Evolutionary conservation across 1,139 yeast genomes (phyloP), one percentile per base, ranked within the genome.

Genomic region (Magnusiomyces suaveolens): DNA sequence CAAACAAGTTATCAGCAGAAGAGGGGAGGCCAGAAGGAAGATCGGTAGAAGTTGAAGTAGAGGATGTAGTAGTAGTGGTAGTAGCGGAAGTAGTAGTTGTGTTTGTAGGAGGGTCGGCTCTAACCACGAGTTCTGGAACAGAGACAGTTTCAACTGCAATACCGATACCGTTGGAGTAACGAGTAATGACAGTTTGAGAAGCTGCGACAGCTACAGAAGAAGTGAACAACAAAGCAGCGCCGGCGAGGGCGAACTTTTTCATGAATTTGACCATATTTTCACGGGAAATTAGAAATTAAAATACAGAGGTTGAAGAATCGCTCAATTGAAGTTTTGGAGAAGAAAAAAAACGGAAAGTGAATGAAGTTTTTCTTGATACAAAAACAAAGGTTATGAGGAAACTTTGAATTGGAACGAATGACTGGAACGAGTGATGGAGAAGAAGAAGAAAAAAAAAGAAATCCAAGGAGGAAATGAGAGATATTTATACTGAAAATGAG

Each of bases 201-300:
- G 47, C 16, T 3, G 16, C 23, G 14, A 21, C 32, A 32, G 24
- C 23, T 3, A 21, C 47, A 43, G 18, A 24, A 16, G 26, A 23
- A 14, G 47, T 14, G 14, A 43, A 21, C 20, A 43, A 21, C 4
- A 24, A n/a, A 20, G 47, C 47, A 43, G 47, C 16, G 47, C 47
- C 32, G 32, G 32, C 47, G 32, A 14, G 18, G 10, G 47, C 47
- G 18, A 43, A 14, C 12, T 43, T 43, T 20, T 43, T 43, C 20
- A 43, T 24, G 18, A 43, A 24, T 29, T 20, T 43, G 32, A 43
- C 47, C 47, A 43, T 43, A n/a, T n/a, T n/a, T n/a, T n/a, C n/a
- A n/a, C n/a, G n/a, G n/a, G n/a, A n/a, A n/a, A n/a, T n/a, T n/a
- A n/a, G n/a, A n/a, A n/a, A n/a, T n/a, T n/a, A n/a, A n/a, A n/a